Evolutionary conservation across 345 rosid species (phyloP).

Genomic region (Gossypium rotundifolium): DNA sequence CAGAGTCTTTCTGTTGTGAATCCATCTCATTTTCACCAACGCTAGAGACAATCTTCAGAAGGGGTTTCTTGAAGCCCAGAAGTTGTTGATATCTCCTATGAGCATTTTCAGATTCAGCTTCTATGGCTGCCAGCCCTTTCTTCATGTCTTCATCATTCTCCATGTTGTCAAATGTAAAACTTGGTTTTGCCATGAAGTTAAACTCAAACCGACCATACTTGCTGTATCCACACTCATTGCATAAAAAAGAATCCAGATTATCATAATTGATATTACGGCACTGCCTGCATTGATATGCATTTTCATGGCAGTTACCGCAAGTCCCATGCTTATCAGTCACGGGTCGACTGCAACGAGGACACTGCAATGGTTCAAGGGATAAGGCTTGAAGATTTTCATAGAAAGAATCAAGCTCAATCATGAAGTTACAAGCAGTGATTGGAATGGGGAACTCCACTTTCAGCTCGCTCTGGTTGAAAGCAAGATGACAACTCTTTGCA

Average conservation of each 20-base stretch:
- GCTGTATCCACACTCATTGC: constrained; percentile 98
- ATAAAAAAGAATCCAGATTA: constrained; percentile 91
- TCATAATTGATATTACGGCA: constrained; percentile 98
- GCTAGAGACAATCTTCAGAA: constrained; percentile 94
- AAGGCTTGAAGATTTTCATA: constrained; percentile 99
- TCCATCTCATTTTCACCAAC: constrained; percentile 99
- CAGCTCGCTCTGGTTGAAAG: constrained; percentile 93
- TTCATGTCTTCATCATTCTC: constrained; percentile 99
- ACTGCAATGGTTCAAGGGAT: constrained; percentile 94
- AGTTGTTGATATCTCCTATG: constrained; percentile 99
- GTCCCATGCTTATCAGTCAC: constrained; percentile 97
- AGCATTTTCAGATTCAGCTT: constrained; percentile 97
- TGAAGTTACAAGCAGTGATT: constrained; percentile 96
- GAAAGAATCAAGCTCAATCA: constrained; percentile 99
- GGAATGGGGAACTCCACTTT: constrained; percentile 98
- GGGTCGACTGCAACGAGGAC: constrained; percentile 97
- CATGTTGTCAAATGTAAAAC: constrained; percentile 94
- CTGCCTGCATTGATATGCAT: constrained; percentile 99
- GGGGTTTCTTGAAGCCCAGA: constrained; percentile 96
- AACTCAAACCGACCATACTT: constrained; percentile 98
- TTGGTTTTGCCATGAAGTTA: constrained; percentile 97
- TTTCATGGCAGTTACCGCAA: constrained; percentile 96
- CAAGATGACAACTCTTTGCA: constrained; percentile 95
- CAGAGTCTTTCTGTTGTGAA: constrained; percentile 96
- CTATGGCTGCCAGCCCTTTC: constrained; percentile 95